Percentiles rank a stretch among this genome's conserved stretches.
phyloP scores from a whole-genome alignment of 2,329 filamentous ascomycete species.

The Aspergillus aculeatinus region DNA sequence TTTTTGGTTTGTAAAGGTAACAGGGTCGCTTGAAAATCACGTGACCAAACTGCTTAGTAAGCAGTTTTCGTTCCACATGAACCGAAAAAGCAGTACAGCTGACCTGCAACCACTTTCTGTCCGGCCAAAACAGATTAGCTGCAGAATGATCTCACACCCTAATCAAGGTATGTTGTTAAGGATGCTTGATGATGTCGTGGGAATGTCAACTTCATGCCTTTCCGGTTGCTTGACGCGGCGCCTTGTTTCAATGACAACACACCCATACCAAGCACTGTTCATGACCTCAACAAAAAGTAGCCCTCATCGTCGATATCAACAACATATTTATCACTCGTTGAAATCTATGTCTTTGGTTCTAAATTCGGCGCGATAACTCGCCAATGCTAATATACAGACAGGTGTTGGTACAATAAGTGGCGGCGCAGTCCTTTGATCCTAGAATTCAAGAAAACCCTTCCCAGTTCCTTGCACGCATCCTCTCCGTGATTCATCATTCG shows the following conservation, averaged over 20 bases:
- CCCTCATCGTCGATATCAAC: background rate
- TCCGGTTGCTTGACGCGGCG: background rate
- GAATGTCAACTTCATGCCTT: background rate
- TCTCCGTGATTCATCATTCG: constrained; percentile 15
- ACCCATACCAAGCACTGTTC: background rate
- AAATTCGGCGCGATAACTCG: background rate
- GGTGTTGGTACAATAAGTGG: background rate
- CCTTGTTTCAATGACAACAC: background rate
- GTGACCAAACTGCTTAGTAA: too few species aligned
- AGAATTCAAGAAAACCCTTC: background rate
- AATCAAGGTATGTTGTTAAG: background rate
- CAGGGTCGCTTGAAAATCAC: too few species aligned
- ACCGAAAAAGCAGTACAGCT: too few species aligned
- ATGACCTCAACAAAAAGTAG: background rate
- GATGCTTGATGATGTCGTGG: background rate
- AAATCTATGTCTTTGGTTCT: background rate
- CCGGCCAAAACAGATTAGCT: background rate
- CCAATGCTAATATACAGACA: background rate
- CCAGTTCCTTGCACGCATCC: background rate
- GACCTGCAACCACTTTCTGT: too few species aligned
- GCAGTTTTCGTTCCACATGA: too few species aligned
- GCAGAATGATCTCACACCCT: background rate
- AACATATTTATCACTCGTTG: background rate
- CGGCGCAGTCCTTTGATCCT: background rate
- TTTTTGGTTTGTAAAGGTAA: too few species aligned